Conservation (phyloP, 768 basidiomycete genomes). For the Mycena maculata region DNA sequence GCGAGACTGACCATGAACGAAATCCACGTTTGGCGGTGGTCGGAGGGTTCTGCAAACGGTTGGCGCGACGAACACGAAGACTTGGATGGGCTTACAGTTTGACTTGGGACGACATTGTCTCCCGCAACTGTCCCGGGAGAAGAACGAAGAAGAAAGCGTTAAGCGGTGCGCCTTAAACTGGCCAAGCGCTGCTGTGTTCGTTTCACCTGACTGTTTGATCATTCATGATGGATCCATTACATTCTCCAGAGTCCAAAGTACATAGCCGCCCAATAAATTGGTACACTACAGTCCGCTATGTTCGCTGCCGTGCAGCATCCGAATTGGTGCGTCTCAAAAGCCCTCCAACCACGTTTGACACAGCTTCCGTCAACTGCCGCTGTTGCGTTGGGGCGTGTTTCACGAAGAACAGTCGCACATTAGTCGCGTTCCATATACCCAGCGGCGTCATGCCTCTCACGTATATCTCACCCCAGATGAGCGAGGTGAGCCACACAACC, state of each 20-base stretch:
- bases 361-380: constrained; percentile 80
- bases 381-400: constrained; percentile 82
- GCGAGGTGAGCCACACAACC: constrained; percentile 89
- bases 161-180: constrained; percentile 6
- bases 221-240: background rate
- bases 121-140: constrained; percentile 20
- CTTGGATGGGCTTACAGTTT: constrained; percentile 44
- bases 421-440: constrained; percentile 92
- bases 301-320: constrained; percentile 42
- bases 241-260: background rate
- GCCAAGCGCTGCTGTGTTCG: background rate
- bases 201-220: constrained; percentile 14
- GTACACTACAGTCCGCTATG: constrained; percentile 17
- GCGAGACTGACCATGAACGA: constrained; percentile 74
- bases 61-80: constrained; percentile 18
- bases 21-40: constrained; percentile 90
- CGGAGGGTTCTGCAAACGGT: constrained; percentile 71
- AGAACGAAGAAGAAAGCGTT: background rate
- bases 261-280: background rate
- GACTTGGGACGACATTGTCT: constrained; percentile 46
- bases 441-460: constrained; percentile 88
- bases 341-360: constrained; percentile 86
- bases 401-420: constrained; percentile 90
- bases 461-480: constrained; percentile 97
- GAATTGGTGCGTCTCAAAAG: constrained; percentile 65